Evolutionary conservation across 768 basidiomycete species (phyloP), one percentile per base, ranked within the genome.

Genomic region (Podaxis carcinomalis): DNA sequence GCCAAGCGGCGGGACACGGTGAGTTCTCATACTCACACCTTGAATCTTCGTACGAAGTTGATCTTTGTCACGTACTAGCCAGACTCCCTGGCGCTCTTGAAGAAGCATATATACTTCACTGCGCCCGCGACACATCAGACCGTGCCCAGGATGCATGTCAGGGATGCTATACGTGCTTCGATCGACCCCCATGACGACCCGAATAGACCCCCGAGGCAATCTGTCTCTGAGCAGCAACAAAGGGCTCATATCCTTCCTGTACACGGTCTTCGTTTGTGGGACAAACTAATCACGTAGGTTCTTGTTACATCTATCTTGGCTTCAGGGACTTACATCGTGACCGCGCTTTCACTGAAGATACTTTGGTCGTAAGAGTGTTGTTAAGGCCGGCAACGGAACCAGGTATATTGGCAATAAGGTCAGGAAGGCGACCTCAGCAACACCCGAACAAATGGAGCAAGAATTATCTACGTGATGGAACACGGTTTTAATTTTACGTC

Each of bases 1-100:
- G 89, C 86, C 6, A 84, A 80, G 10, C 76, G 90, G 44, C 74
- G 82, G 47, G 89, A 93, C 65, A 90, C 88, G 32, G 86, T 81
- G 57, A 56, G 81, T 65, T 13, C 32, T 7, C 4, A 10, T 11
- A 14, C 10, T 27, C 42, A 47, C 42, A 25, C 13, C 50, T 59
- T 35, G 35, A 14, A 59, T 14, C 42, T 35, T 2, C 11, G 10
- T n/a, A 42, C 14, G 9, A 2, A 16, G 44, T 57, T 49, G 46
- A 39, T 54, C 25, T 40, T 59, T 54, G 16, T 14, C 28, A 13
- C n/a, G 3, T 28, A 58, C 27, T 42, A 87, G 85, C 74, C 70
- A 19, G 85, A 86, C 60, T 75, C 83, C 7, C 67, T 85, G 4
- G 83, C 83, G 5, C 71, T 87, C 13, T 64, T 85, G 44, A 83